phyloP scores from a whole-genome alignment of 2,329 filamentous ascomycete species.

The Stenocarpella maydis region DNA sequence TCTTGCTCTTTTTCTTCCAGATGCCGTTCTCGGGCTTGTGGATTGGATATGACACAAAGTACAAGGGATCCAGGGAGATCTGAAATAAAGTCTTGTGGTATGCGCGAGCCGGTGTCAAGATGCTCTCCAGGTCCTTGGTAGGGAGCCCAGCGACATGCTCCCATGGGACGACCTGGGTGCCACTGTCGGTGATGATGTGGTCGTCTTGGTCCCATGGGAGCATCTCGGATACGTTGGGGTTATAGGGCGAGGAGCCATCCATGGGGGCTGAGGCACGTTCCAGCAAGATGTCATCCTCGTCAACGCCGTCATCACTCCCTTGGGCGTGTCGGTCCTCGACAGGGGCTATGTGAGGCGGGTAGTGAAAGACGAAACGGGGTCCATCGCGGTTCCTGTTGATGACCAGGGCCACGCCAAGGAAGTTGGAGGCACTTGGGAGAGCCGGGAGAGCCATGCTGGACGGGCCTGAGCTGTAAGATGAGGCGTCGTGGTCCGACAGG shows the following conservation, averaged over 20 bases:
- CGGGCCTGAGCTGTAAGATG: neutral
- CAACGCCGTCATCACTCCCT: constrained; percentile 48
- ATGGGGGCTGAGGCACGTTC: constrained; percentile 54
- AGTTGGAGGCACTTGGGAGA: constrained; percentile 62
- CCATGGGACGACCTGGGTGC: constrained; percentile 70
- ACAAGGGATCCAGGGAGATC: constrained; percentile 79
- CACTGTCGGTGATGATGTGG: constrained; percentile 62
- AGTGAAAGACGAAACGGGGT: constrained; percentile 86
- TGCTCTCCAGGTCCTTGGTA: constrained; percentile 79
- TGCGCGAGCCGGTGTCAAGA: constrained; percentile 77
- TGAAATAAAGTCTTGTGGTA: constrained; percentile 87
- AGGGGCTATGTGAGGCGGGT: constrained; percentile 69
- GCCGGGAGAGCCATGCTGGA: constrained; percentile 56
- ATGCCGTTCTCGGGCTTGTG: constrained; percentile 81
- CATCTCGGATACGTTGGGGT: constrained; percentile 49
- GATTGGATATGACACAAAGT: constrained; percentile 84
- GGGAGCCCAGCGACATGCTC: constrained; percentile 78
- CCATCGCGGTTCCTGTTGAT: constrained; percentile 79
- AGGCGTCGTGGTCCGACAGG: neutral
- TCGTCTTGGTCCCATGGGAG: constrained; percentile 61
- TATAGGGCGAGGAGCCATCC: constrained; percentile 41
- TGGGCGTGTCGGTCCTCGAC: constrained; percentile 47
- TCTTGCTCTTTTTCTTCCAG: constrained; percentile 74
- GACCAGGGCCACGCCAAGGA: constrained; percentile 77
- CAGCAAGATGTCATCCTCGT: constrained; percentile 61